These are phyloP conservation scores for Cystobasidium ongulense DNA, from an alignment of 768 basidiomycete species.

Conservation along the genomic window DNA sequence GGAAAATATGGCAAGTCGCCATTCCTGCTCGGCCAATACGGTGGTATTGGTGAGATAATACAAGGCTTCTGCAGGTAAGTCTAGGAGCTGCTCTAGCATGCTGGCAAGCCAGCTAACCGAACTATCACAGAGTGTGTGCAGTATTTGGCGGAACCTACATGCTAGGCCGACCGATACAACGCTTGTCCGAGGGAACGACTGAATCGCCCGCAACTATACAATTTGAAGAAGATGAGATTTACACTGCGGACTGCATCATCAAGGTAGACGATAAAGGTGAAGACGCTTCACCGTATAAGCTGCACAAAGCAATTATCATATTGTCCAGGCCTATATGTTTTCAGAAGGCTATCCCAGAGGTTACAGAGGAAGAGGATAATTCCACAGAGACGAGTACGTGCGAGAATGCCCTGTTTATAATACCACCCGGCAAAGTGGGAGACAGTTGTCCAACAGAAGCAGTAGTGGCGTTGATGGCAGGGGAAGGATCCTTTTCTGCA, in stretches of 20 bases:
- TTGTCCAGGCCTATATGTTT: slow-evolving; percentile 49
- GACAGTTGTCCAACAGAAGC: slow-evolving; percentile 44
- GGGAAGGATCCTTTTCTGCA: slow-evolving; percentile 64
- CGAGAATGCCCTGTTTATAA: slow-evolving; percentile 64
- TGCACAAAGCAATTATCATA: slow-evolving; percentile 48
- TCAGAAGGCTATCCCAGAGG: slow-evolving; percentile 12
- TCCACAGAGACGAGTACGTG: slow-evolving; percentile 44
- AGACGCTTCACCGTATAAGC: background rate
- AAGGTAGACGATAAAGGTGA: background rate
- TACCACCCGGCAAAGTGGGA: slow-evolving; percentile 59
- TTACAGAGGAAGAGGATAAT: slow-evolving; percentile 30
- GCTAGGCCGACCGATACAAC: slow-evolving; percentile 42
- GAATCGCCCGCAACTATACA: slow-evolving; percentile 27
- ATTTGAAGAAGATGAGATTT: slow-evolving; percentile 33
- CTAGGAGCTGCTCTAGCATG: background rate
- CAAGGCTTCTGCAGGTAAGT: slow-evolving; percentile 63
- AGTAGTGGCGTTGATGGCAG: slow-evolving; percentile 60
- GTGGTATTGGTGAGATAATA: slow-evolving; percentile 78
- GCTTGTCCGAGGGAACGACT: background rate
- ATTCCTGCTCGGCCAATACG: slow-evolving; percentile 86
- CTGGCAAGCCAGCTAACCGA: background rate
- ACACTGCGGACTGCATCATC: slow-evolving; percentile 29
- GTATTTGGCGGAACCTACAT: slow-evolving; percentile 54
- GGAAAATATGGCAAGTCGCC: slow-evolving; percentile 78
- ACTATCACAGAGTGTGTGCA: slow-evolving; percentile 62